Base-by-base conservation (phyloP, 2,329 filamentous ascomycete genomes). In the Tolypocladium guangdongense region DNA sequence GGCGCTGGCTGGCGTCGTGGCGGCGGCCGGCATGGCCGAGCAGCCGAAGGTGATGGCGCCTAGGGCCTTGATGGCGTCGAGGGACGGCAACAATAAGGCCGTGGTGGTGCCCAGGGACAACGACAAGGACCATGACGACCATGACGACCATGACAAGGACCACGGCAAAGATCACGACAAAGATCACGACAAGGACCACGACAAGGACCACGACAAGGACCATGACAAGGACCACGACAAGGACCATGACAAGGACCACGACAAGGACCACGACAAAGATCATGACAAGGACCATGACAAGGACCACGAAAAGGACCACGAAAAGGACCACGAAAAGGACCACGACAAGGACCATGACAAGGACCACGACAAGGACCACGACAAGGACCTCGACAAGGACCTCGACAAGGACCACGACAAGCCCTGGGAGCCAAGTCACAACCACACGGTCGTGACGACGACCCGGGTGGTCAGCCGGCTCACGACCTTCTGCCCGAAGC, bases 401-500 rank as follows among this genome's bases (percentile, higher is more conserved):
- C n/a, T n/a, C n/a, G n/a, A n/a, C n/a, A n/a, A n/a, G n/a, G n/a
- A n/a, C n/a, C n/a, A n/a, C 2, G 12, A 27, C 37, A 38, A 41
- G 20, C 38, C 43, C 27, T 14, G 8, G 12, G 22, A 3, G 22
- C 41, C 20, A 18, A 48, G 18, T n/a, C n/a, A 49, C 52, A 57
- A 66, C 60, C 57, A 58, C 50, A 63, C 64, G 50, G 58, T 59
- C 24, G 54, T 58, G 48, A 66, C 62, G 49, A 58, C 63, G 50
- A 71, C 68, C 56, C 66, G 62, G 60, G 66, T 71, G 50, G 69
- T 72, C 57, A 55, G 60, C 46, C 56, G 54, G 38, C 71, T 67
- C 63, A 67, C 65, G 47, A 74, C 72, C 38, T 71, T 64, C 59
- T 78, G 74, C 67, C 63, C 69, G 7, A 62, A 73, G 65, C 74